Evolutionary conservation across 306 rosid genomes (phyloP).

Genomic region (Comarum palustre): DNA sequence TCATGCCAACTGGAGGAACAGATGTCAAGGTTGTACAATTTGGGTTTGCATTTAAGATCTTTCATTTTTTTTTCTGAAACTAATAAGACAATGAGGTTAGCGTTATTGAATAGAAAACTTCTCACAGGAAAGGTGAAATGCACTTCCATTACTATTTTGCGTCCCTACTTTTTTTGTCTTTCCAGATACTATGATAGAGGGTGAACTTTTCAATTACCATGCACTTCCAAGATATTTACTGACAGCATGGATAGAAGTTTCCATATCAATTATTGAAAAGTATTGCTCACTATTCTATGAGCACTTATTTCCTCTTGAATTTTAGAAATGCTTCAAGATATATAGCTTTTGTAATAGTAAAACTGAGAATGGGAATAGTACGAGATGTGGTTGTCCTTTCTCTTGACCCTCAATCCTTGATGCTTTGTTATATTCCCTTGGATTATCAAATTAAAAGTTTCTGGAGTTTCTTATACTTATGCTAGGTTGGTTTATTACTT

Average conservation of each 20-base stretch:
- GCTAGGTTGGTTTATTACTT: not conserved
- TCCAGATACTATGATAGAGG: not conserved
- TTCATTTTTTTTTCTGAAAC: not conserved
- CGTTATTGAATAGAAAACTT: not conserved
- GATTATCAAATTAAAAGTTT: not conserved
- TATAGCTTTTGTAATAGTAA: not conserved
- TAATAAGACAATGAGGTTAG: constrained; percentile 2
- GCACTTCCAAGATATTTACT: not conserved
- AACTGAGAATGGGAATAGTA: not conserved
- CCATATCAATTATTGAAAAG: not conserved
- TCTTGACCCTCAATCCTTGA: not conserved
- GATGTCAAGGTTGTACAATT: constrained; percentile 81
- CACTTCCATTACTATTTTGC: not conserved
- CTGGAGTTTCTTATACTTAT: not conserved
- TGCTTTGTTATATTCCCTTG: not conserved
- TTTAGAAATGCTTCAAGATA: not conserved
- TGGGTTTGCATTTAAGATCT: constrained; percentile 28
- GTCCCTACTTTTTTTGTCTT: not conserved
- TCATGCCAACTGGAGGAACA: constrained; percentile 99
- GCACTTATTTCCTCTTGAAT: not conserved
- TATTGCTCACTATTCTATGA: not conserved
- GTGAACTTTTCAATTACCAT: not conserved
- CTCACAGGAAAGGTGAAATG: not conserved
- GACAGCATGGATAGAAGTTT: not conserved
- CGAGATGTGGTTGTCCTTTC: not conserved